These are phyloP conservation scores for Parsonsia alboflavescens DNA, from an alignment of 257 asterid genomes.

Conservation along the genomic window DNA sequence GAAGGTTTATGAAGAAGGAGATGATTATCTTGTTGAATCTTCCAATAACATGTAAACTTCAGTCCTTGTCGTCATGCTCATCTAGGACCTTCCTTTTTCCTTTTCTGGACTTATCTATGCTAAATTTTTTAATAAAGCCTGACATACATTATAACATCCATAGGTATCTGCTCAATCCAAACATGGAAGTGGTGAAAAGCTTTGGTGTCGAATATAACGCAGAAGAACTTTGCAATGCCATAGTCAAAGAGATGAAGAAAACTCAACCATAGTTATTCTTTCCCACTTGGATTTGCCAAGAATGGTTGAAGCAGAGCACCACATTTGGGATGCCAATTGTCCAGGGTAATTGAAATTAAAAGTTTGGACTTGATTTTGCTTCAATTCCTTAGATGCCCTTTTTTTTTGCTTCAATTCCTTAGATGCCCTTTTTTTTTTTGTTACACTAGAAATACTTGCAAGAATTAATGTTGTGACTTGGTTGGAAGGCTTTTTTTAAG, in stretches of 20 bases:
- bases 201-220: slow-evolving; percentile 73
- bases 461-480: neutral
- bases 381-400: neutral
- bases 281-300: neutral
- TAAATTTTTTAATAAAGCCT: neutral
- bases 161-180: slow-evolving; percentile 87
- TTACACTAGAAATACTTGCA: neutral
- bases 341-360: neutral
- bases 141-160: neutral
- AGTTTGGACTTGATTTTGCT: neutral
- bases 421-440: neutral
- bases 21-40: slow-evolving; percentile 80
- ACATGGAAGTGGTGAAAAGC: slow-evolving; percentile 73
- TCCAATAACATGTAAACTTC: slow-evolving; percentile 76
- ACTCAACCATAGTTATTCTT: slow-evolving; percentile 9
- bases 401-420: neutral
- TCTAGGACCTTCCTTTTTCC: neutral
- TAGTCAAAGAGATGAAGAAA: slow-evolving; percentile 55
- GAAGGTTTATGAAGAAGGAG: slow-evolving; percentile 82
- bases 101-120: neutral
- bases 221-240: slow-evolving; percentile 56
- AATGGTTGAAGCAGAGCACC: neutral
- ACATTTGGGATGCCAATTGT: neutral
- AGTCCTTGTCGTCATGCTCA: slow-evolving; percentile 7
- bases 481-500: neutral